These are phyloP conservation scores for Alloteropsis semialata DNA, from an alignment of 176 grass and related monocot genomes.

Conservation along the genomic window DNA sequence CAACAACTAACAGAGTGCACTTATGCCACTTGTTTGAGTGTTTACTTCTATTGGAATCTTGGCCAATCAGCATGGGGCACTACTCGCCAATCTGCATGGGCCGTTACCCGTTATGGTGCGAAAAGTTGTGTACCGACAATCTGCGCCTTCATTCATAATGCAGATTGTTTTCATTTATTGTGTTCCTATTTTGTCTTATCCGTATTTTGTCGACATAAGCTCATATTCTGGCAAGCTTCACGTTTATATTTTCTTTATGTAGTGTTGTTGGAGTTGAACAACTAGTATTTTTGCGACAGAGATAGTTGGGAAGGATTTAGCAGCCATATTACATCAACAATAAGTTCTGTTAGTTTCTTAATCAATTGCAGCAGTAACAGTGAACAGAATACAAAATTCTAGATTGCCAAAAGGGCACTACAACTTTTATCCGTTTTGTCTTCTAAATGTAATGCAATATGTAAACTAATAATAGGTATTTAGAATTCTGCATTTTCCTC, in stretches of 20 bases:
- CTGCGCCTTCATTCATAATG: not conserved
- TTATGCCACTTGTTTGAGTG: not conserved
- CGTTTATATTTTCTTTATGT: not conserved
- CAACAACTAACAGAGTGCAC: not conserved
- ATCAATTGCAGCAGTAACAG: not conserved
- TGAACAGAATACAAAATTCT: not conserved
- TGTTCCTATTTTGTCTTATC: not conserved
- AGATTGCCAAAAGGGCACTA: not conserved
- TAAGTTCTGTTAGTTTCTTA: not conserved
- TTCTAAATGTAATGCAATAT: not conserved
- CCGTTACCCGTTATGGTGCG: not conserved
- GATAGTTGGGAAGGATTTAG: not conserved
- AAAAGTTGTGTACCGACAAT: not conserved
- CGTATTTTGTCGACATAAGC: not conserved
- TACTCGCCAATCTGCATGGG: not conserved
- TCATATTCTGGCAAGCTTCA: slow-evolving; percentile 16
- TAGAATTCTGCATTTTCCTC: not conserved
- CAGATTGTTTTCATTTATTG: not conserved
- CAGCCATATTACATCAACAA: not conserved
- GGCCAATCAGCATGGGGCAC: not conserved
- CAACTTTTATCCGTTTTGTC: not conserved
- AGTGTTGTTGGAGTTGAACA: not conserved
- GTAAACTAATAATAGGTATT: not conserved
- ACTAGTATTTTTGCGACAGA: not conserved
- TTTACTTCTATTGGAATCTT: not conserved